Base-by-base conservation (phyloP, 768 basidiomycete species). In the Lactarius sp. region DNA sequence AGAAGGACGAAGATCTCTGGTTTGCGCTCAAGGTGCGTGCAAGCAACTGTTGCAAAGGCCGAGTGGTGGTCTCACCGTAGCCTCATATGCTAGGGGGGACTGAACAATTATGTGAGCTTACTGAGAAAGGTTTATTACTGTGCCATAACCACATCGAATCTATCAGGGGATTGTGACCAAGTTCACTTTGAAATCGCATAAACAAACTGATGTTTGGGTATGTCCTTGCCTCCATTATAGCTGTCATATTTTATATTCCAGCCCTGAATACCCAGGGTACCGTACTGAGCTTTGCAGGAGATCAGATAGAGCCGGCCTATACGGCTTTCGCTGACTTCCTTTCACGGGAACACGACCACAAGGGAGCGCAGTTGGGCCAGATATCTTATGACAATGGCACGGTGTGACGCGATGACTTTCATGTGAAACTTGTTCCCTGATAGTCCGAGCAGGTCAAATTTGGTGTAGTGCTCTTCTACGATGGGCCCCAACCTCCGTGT, bases 381-480 rank as follows among this genome's bases (percentile, higher is more conserved):
- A 39, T 58, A 47, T n/a, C 20, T 14, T 62, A 46, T 31, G 36
- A 3, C n/a, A 52, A 58, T 9, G 56, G 56, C 57, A 52, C 42
- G 16, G 61, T 58, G 44, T 50, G 63, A 1, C 3, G 27, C 10
- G 12, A 18, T 41, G 13, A 83, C 4, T 6, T 44, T 44, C 42
- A 44, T 44, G 42, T 18, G 16, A 3, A 18, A 44, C 5, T 82
- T 81, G 80, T 72, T 67, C 44, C 50, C n/a, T 41, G 54, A 61
- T 6, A 10, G 34, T 37, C 10, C 61, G 46, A 44, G 42, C 14
- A 62, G 65, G 55, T 56, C 34, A 18, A 9, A 10, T 57, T 63
- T 20, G 50, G 20, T 12, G 16, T 60, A 18, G 36, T 36, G 14
- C 50, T 85, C n/a, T 86, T 85, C 71, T 85, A 86, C 66, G 80